Evolutionary conservation across 371 early-diverging fungal species (phyloP), one percentile per base, ranked within the genome.

Genomic region (Apophysomyces elegans): DNA sequence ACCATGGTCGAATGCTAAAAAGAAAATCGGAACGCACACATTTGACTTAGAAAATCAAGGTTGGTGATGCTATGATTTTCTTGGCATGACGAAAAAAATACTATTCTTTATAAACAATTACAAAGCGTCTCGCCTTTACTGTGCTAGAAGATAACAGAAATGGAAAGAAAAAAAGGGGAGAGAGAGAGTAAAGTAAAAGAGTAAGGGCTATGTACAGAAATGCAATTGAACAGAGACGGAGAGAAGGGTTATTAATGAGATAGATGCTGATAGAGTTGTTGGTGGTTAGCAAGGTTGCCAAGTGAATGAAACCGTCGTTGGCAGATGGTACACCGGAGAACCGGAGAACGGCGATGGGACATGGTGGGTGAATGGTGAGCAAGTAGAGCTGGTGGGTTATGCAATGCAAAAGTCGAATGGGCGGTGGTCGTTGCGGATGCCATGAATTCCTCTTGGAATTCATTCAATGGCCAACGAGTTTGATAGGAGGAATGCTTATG

Each of bases 251-350:
- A 50, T 50, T 50, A 50, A 21, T 50, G 54, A 9, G 54, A 9
- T 50, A 21, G 9, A 54, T 65, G 65, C 18, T 58, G 45, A 39
- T 65, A 65, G 50, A 65, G 36, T 59, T 65, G 65, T 47, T 65
- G 65, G 50, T 65, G 65, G 50, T 59, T 65, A 5, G 47, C 56
- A 37, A 65, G 59, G 32, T 65, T 65, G 37, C 65, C 65, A 36
- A 47, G 36, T 11, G 65, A 65, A 59, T 65, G 65, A 18, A 65
- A 65, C 5, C 65, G 65, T 54, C 65, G 65, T 38, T 59, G 59
- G 21, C 65, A 65, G 5, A 54, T 37, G 11, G 35, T 37, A 26
- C 65, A 65, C 1, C 65, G 59, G n/a, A 58, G 57, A 36, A 64
- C 64, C 18, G 37, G 41, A 35, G 54, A 26, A 21, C 54, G 54